Percentiles rank a stretch among this genome's conserved stretches.
Conservation (phyloP, 371 early-diverging fungal species). For the Mucor circinelloides region DNA sequence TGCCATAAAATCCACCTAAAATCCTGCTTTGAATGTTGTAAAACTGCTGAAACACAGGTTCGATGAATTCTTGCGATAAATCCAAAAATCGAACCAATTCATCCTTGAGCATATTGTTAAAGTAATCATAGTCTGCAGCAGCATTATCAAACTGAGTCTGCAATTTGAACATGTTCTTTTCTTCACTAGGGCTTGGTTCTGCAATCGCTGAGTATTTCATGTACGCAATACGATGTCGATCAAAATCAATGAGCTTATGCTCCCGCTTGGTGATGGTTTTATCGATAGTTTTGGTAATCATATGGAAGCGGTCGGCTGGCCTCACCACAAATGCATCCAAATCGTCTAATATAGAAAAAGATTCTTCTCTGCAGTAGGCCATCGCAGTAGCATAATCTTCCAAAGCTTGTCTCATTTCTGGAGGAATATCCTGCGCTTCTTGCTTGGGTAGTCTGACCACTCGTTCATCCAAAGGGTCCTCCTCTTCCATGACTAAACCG, state of each 20-base stretch:
- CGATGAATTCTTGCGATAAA: slow-evolving; percentile 61
- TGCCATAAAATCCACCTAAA: slow-evolving; percentile 50
- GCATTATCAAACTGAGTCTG: slow-evolving; percentile 71
- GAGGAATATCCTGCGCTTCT: slow-evolving; percentile 29
- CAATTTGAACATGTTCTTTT: slow-evolving; percentile 65
- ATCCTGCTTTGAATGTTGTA: slow-evolving; percentile 70
- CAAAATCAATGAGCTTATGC: slow-evolving; percentile 82
- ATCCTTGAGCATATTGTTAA: slow-evolving; percentile 68
- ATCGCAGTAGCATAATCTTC: slow-evolving; percentile 56
- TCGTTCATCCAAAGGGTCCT: not conserved
- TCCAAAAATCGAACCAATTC: slow-evolving; percentile 70
- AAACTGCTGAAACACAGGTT: slow-evolving; percentile 72
- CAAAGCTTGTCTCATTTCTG: slow-evolving; percentile 50
- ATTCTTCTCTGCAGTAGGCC: slow-evolving; percentile 47
- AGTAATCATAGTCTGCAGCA: slow-evolving; percentile 70
- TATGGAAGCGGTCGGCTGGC: slow-evolving; percentile 61
- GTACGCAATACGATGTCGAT: slow-evolving; percentile 64
- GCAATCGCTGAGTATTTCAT: slow-evolving; percentile 64
- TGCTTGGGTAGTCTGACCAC: slow-evolving; percentile 21
- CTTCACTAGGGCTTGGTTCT: slow-evolving; percentile 64
- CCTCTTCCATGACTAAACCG: slow-evolving; percentile 22
- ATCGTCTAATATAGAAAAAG: slow-evolving; percentile 61
- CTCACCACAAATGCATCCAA: slow-evolving; percentile 65
- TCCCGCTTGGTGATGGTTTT: slow-evolving; percentile 74
- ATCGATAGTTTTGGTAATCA: slow-evolving; percentile 62